phyloP scores from a whole-genome alignment of 1,139 yeast genomes.

The Hansenula anomala region DNA sequence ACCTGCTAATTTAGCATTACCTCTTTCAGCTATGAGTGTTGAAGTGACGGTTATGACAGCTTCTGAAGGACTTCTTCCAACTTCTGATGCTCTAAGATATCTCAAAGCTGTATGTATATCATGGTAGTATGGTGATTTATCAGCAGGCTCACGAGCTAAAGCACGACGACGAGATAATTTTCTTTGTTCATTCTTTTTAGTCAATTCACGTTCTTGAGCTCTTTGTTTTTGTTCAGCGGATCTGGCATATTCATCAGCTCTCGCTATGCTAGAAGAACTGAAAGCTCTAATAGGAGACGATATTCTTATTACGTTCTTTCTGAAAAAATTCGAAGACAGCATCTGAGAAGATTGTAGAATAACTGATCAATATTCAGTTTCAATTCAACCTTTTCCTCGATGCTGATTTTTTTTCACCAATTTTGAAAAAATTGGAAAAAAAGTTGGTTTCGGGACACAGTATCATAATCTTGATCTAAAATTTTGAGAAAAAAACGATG shows the following conservation, averaged over 20 bases:
- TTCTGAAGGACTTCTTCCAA: constrained; percentile 68
- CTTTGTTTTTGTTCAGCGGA: constrained; percentile 23
- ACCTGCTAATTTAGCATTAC: constrained; percentile 73
- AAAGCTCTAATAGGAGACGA: not conserved
- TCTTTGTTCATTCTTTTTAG: constrained; percentile 20
- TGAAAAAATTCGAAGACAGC: not conserved
- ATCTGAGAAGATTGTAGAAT: not conserved
- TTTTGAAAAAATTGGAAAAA: no score
- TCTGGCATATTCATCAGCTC: constrained; percentile 20
- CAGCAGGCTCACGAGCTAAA: constrained; percentile 21
- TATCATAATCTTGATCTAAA: no score
- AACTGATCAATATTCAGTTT: no score
- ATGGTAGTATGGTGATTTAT: constrained; percentile 41
- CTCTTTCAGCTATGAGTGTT: constrained; percentile 70
- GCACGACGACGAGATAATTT: constrained; percentile 21
- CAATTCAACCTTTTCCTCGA: no score
- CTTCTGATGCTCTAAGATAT: constrained; percentile 84
- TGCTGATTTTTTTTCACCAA: no score
- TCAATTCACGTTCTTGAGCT: constrained; percentile 18
- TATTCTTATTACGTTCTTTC: not conserved
- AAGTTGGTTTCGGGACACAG: no score
- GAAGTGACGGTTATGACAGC: constrained; percentile 67
- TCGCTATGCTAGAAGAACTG: constrained; percentile 9
- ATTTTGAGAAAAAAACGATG: no score
- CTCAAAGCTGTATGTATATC: constrained; percentile 68